Base-by-base conservation (phyloP, 148 eudicot genomes). In the Persicaria tinctoria region DNA sequence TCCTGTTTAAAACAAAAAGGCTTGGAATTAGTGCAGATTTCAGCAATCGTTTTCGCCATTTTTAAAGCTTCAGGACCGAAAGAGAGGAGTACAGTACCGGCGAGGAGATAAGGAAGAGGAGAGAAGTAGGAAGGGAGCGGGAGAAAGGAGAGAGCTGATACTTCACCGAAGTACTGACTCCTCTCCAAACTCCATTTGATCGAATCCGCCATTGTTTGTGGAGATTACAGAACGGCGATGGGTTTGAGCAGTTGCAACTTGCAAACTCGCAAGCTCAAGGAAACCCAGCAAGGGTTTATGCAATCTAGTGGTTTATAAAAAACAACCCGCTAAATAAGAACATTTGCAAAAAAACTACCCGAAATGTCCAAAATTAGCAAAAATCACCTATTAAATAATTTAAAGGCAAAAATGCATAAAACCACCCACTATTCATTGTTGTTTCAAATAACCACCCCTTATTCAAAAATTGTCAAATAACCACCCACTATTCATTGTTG, bases 111-210 rank as follows among this genome's bases (percentile, higher is more conserved):
- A 27, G 97, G 97, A 59, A 84, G 83, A 66, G 91, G 74, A 70
- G 88, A 86, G 64, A 85, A 73, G 75, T 78, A 79, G 76, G 83
- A 68, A 11, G 91, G 90, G 4, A 86, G 78, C 16, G 80, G 87
- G 6, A 90, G 81, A 55, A 92, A 92, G 76, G 91, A 90, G n/a
- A 92, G 84, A 7, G 98, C 96, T 3, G 98, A 95, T 56, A 92
- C 87, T 63, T 95, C 98, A 23, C 98, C 98, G 7, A 95, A 77
- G 74, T 95, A 95, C 17, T 87, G 82, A 6, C 91, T 86, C 13
- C 86, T 82, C 27, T 83, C 72, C 46, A 85, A 73, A 12, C 68
- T 54, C 76, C 77, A 77, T 55, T 54, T 76, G 6, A 51, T 76
- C 55, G 48, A 47, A 55, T 75, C 81, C 64, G 47, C 81, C 86